Base-by-base conservation (phyloP, 495 filamentous ascomycete species). In the Pyrenopolyporus hunteri region DNA sequence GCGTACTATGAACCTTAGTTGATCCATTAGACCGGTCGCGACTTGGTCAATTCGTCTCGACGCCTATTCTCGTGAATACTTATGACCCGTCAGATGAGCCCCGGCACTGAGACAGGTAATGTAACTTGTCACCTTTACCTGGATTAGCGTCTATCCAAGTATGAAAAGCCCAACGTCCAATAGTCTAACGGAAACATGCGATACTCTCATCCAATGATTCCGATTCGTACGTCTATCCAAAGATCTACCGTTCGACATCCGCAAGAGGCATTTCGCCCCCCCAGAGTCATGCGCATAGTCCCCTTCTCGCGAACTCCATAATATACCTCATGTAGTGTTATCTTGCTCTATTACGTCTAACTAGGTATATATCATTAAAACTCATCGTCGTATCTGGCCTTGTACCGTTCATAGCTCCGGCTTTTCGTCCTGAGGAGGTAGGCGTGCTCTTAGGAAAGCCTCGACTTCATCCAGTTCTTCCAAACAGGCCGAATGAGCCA, bases 391-490 rank as follows among this genome's bases (percentile, higher is more conserved):
- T 7, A 2, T n/a, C n/a, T n/a, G 19, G 26, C 19, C 8, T 9
- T 16, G 22, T 22, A 23, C 36, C 31, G 5, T 29, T 70, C 42
- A 78, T 25, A 78, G 60, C 56, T 78, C 77, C n/a, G 75, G 66
- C 65, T 76, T 78, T 37, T 77, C 75, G 19, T 70, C 78, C 25
- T 80, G 57, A 0, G 76, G 70, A 4, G 90, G 87, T 39, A 96
- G 73, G 14, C 75, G 74, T 63, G 85, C 77, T 14, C 78, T 76
- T 32, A 98, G 64, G 77, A 89, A 98, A 17, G 75, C 76, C 76
- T 96, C 92, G 28, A 97, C 74, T 63, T 96, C 88, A 56, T 92
- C 82, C 52, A 98, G 87, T 77, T 98, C 93, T 56, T 85, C 72
- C 4, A 83, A 82, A 68, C 86, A 84, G 1, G 94, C 94, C 17